Conservation (phyloP, 495 filamentous ascomycete species). For the Penicillium dipodomyicola region DNA sequence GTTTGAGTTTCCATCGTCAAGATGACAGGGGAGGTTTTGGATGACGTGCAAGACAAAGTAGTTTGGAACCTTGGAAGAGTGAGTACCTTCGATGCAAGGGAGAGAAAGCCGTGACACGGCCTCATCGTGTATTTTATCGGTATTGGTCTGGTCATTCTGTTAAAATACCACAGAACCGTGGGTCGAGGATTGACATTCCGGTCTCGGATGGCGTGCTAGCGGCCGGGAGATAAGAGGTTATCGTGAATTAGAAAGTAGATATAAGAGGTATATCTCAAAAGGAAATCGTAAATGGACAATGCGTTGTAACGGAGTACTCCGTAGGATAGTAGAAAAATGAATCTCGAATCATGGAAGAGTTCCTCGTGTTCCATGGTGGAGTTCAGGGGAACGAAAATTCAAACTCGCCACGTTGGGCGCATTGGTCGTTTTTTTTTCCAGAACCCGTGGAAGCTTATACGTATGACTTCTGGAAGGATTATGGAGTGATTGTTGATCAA, state of each 20-base stretch:
- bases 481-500: constrained; percentile 5
- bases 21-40: constrained; percentile 1
- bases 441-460: constrained; percentile 12
- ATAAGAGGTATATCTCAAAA: not conserved
- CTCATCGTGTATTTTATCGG: constrained; percentile 1
- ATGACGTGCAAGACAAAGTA: constrained; percentile 7
- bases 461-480: constrained; percentile 14
- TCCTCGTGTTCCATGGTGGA: constrained; percentile 3
- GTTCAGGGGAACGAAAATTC: constrained; percentile 10
- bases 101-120: constrained; percentile 13
- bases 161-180: constrained; percentile 21
- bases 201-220: constrained; percentile 29
- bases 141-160: not conserved
- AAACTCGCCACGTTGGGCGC: constrained; percentile 13
- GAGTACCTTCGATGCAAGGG: constrained; percentile 20
- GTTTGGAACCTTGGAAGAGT: too few species aligned
- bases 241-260: constrained; percentile 6
- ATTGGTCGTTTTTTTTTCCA: constrained; percentile 6
- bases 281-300: not conserved
- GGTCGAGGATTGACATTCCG: constrained; percentile 29
- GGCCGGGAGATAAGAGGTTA: constrained; percentile 18
- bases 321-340: too few species aligned
- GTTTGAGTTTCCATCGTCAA: constrained; percentile 1
- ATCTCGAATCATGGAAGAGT: not conserved
- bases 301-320: too few species aligned